Evolutionary conservation across 192 early-diverging fungal species (phyloP), one percentile per base, ranked within the genome.

Genomic region (Coemansia aciculifera): DNA sequence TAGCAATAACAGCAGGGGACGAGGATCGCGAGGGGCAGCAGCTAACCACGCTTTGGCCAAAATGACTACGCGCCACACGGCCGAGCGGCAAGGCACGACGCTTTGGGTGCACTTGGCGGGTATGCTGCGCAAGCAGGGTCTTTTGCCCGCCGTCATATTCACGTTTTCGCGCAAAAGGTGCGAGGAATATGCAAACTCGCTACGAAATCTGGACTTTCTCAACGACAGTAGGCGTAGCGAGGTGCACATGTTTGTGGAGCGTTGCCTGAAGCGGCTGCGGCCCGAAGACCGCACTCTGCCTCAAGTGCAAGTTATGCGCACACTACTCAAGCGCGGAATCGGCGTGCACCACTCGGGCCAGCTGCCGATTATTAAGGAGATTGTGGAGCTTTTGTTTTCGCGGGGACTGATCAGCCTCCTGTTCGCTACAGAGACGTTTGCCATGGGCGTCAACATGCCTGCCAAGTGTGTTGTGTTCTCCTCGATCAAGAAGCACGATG

Each of bases 361-460:
- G 40, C 86, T 99, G 59, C 97, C 97, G 7, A 96, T 99, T 69
- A 87, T 99, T 61, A 99, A 99, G 81, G 97, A 99, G 88, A 91
- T 97, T 69, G 96, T 99, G 5, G 97, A 99, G 77, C 95, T 98
- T 43, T 66, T 98, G 67, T 99, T 99, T 85, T 86, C 90, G 17
- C 81, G 90, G 37, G 93, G 94, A 3, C 83, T 98, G 36, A 94
- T 99, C 38, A 90, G 90, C 75, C 90, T 95, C 2, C 78, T 99
- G 68, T 98, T 97, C 87, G 97, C 97, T 0, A 99, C 97, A 3
- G 97, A 99, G 78, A 99, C 97, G 10, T 99, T 99, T 87, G 94
- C 97, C 5, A 99, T 99, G 96, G 97, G 97, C 60, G 94, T 99
- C 60, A 99, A 99, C 77, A 96, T 97, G 87, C 97, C 97, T 10